Base-by-base conservation (phyloP, 2,329 filamentous ascomycete species). In the Orbilia ellipsospora region DNA sequence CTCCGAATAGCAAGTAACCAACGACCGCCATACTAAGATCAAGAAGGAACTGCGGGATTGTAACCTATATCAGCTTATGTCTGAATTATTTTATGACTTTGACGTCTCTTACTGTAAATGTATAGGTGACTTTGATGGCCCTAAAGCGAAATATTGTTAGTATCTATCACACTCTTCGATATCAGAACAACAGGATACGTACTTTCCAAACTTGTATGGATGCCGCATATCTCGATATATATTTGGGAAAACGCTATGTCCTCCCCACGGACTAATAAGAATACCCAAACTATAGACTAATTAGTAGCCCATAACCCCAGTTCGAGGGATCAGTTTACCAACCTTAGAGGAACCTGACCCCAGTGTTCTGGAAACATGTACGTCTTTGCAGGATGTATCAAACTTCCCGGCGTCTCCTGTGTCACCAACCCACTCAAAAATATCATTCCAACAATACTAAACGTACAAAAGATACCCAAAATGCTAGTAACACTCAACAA, bases 1-100 rank as follows among this genome's bases (percentile, higher is more conserved):
- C 92, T 75, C 94, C 94, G 82, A 97, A 99, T 94, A 99, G 98
- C 78, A 97, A 86, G 70, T 95, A 87, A 45, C 95, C 94, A 10
- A 92, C 88, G 52, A 95, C 87, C 26, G 93, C 94, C 81, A 96
- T 93, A 54, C 89, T 87, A 26, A 90, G 86, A 81, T 98, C 94
- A 12, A 98, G 87, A 18, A 92, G 81, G 81, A 92, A 94, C 88
- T 91, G 67, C 40, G 15, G 55, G 80, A 66, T 79, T 77, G 63
- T 16, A 52, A 26, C 12, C 7, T 55, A 16, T 10, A 42, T 13
- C 26, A 44, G n/a, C 26, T 13, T 48, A 48, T 7, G 42, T 8
- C 8, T 50, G 26, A 23, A 12, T 23, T 23, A 4, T 23, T 40
- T 18, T 31, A 6, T 10, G 13, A 48, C 15, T 28, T 40, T 7